Base-by-base conservation (phyloP, 768 basidiomycete species). In the Phlegmacium glaucopus region DNA sequence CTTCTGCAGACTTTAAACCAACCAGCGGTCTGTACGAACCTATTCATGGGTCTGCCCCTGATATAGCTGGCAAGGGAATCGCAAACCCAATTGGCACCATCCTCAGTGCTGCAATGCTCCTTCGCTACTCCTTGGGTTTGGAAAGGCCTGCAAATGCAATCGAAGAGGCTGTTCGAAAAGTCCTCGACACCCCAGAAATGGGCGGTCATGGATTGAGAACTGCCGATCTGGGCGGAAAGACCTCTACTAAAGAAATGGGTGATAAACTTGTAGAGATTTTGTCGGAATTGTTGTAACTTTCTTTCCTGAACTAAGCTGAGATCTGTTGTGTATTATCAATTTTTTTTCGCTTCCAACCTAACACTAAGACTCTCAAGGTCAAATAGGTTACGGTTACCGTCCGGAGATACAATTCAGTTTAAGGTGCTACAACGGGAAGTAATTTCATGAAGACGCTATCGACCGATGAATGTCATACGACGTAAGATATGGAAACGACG, bases 41-140 rank as follows among this genome's bases (percentile, higher is more conserved):
- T 42, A 96, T 96, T 54, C 93, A 95, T 61, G 91, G 91, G 42
- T 92, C 91, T 36, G 94, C 94, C 1, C 94, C 94, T 43, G 94
- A 95, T 61, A 96, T 96, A 52, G 90, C 94, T n/a, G 92, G 91
- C 1, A 74, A 89, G 65, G 88, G 89, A 13, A 91, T 94, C 58
- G 94, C 94, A 55, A 96, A 96, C 64, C 94, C 94, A 29, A 82
- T 96, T 58, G 94, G 94, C 44, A 94, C 94, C 12, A 95, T 96
- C 63, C 86, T 96, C 49, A 94, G 91, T 44, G 88, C 87, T 13
- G 94, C 94, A 11, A 82, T 96, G 84, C 83, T 96, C 50, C 75
- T 96, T 43, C 83, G 94, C 37, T 99, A 98, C 69, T 98, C 95
- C 22, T 83, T 99, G 26, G 91, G 91, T 18, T 75, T 93, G 46